phyloP scores from a whole-genome alignment of 495 filamentous ascomycete species.

The Penicillium simplicissimum region DNA sequence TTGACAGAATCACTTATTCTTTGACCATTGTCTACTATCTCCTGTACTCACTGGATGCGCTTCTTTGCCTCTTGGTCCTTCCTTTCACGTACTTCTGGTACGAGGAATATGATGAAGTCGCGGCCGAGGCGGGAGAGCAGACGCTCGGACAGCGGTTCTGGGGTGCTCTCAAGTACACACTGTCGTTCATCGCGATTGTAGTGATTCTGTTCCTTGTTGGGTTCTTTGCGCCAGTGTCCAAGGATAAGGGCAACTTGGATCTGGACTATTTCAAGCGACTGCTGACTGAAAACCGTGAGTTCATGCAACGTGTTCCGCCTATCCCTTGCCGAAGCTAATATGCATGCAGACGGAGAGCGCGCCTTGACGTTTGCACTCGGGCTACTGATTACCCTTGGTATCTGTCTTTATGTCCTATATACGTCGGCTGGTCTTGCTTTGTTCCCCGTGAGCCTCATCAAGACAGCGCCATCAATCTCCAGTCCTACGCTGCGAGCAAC shows the following conservation, averaged over 20 bases:
- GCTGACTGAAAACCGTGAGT: slow-evolving; percentile 73
- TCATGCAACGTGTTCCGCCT: neutral
- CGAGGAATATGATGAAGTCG: slow-evolving; percentile 91
- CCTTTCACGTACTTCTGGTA: slow-evolving; percentile 99
- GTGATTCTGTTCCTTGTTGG: slow-evolving; percentile 86
- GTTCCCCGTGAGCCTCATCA: slow-evolving; percentile 86
- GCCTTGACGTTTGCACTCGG: slow-evolving; percentile 87
- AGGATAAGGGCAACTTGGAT: slow-evolving; percentile 61
- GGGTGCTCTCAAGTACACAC: slow-evolving; percentile 87
- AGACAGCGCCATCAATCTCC: slow-evolving; percentile 80
- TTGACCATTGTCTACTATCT: slow-evolving; percentile 90
- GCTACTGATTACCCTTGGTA: slow-evolving; percentile 80
- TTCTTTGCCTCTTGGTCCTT: slow-evolving; percentile 86
- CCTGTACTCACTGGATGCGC: slow-evolving; percentile 86
- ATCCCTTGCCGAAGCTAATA: slow-evolving; percentile 11
- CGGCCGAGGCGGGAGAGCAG: slow-evolving; percentile 73
- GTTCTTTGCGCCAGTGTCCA: slow-evolving; percentile 84
- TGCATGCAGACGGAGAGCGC: slow-evolving; percentile 72
- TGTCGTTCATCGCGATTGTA: slow-evolving; percentile 76
- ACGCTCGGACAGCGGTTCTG: slow-evolving; percentile 67
- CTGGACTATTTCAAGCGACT: slow-evolving; percentile 90
- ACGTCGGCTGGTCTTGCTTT: slow-evolving; percentile 87
- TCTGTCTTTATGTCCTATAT: slow-evolving; percentile 81
- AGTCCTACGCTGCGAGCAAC: slow-evolving; percentile 70
- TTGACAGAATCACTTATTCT: slow-evolving; percentile 73